Evolutionary conservation across 495 filamentous ascomycete genomes (phyloP).

Genomic region (Hypoxylon trugodes): DNA sequence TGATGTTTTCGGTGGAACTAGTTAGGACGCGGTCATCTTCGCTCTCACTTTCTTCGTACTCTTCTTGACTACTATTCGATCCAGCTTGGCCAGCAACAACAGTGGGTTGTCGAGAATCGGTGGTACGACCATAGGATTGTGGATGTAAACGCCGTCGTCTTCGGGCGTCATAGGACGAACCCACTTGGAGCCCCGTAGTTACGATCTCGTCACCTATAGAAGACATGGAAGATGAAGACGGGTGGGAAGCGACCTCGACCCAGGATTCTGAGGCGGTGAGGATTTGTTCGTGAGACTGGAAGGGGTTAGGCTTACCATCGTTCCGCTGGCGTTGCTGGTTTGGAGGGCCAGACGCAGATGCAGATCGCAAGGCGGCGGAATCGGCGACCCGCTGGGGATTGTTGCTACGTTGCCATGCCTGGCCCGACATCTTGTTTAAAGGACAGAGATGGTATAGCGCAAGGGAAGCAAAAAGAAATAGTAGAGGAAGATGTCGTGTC

Average conservation of each 20-base stretch:
- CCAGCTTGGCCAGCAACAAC: conserved; percentile 50
- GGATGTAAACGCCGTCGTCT: conserved; percentile 65
- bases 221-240: conserved; percentile 89
- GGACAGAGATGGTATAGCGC: background rate
- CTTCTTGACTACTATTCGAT: conserved; percentile 68
- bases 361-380: conserved; percentile 29
- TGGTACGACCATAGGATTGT: conserved; percentile 48
- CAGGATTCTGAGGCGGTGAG: conserved; percentile 78
- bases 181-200: conserved; percentile 81
- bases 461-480: conserved; percentile 6
- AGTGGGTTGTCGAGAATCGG: conserved; percentile 39
- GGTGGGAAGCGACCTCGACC: conserved; percentile 93
- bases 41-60: conserved; percentile 74
- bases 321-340: conserved; percentile 39
- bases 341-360: conserved; percentile 23
- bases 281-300: conserved; percentile 4
- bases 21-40: conserved; percentile 84
- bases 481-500: background rate
- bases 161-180: conserved; percentile 58
- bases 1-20: conserved; percentile 82
- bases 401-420: conserved; percentile 32
- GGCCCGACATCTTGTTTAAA: conserved; percentile 32
- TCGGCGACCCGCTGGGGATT: conserved; percentile 26
- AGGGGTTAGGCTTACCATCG: conserved; percentile 38
- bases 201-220: conserved; percentile 89